Evolutionary conservation across 768 basidiomycete species (phyloP).

Genomic region (Xerocomellus intermedius): DNA sequence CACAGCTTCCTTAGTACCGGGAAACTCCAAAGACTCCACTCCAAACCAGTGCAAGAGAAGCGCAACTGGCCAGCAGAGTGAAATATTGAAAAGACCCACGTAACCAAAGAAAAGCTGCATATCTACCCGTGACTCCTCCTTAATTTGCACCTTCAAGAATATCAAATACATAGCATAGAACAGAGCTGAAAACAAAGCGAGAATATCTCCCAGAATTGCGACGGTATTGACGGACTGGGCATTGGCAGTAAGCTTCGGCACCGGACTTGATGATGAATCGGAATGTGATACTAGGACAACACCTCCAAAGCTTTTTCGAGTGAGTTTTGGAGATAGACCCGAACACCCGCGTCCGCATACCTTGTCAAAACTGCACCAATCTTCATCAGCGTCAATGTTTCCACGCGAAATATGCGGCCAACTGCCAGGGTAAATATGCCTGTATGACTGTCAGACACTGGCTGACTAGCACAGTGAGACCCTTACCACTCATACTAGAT

Average conservation of each 20-base stretch:
- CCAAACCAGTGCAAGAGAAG: constrained; percentile 72
- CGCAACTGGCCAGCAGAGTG: constrained; percentile 74
- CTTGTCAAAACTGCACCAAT: constrained; percentile 75
- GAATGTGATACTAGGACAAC: constrained; percentile 88
- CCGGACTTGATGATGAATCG: constrained; percentile 49
- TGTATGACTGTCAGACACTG: constrained; percentile 27
- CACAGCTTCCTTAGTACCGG: constrained; percentile 49
- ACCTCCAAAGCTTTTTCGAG: constrained; percentile 62
- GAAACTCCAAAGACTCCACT: constrained; percentile 72
- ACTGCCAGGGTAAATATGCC: constrained; percentile 92
- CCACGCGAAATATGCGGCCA: constrained; percentile 80
- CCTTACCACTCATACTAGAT: constrained; percentile 83
- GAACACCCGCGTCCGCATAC: constrained; percentile 38
- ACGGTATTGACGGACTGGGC: constrained; percentile 19
- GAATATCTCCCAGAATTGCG: constrained; percentile 64
- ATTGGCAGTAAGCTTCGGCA: constrained; percentile 11
- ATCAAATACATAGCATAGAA: constrained; percentile 90
- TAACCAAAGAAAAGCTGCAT: constrained; percentile 97
- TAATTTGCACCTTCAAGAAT: constrained; percentile 84
- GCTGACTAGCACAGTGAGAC: not conserved
- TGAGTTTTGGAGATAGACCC: constrained; percentile 3
- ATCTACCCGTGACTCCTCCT: constrained; percentile 76
- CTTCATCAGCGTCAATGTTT: constrained; percentile 70
- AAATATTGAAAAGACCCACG: constrained; percentile 83
- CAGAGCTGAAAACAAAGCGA: constrained; percentile 84